These are phyloP conservation scores for Marchantia paleacea DNA, from an alignment of 225 moss, liverwort and hornwort genomes.

Conservation along the genomic window DNA sequence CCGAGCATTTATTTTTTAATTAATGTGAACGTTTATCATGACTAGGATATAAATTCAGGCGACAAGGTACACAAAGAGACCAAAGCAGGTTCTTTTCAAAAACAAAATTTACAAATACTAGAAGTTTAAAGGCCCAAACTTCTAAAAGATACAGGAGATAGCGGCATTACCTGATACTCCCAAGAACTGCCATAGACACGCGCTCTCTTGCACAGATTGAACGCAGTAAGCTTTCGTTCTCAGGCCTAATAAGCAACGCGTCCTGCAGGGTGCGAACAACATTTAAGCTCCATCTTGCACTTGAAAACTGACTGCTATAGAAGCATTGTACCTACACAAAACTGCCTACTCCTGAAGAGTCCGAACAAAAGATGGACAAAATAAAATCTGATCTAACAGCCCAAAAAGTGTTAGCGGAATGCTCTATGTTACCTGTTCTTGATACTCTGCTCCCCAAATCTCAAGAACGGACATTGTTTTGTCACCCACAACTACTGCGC, in stretches of 20 bases:
- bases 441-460: slow-evolving; percentile 99
- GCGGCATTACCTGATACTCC: slow-evolving; percentile 65
- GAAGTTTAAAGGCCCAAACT: too few species aligned
- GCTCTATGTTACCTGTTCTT: slow-evolving; percentile 74
- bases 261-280: slow-evolving; percentile 43
- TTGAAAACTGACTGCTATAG: too few species aligned
- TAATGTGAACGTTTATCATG: too few species aligned
- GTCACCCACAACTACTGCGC: slow-evolving; percentile 93
- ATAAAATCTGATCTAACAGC: neutral
- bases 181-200: slow-evolving; percentile 96
- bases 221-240: slow-evolving; percentile 76
- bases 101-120: too few species aligned
- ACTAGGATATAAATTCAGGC: too few species aligned
- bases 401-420: neutral
- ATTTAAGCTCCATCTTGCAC: too few species aligned
- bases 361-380: neutral
- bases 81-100: too few species aligned
- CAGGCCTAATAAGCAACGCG: slow-evolving; percentile 87
- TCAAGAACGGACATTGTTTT: slow-evolving; percentile 98
- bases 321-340: neutral
- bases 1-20: too few species aligned
- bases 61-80: too few species aligned
- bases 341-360: neutral
- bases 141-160: too few species aligned
- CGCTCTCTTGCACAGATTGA: slow-evolving; percentile 91